Conservation (phyloP, 192 early-diverging fungal species). For the Mortierella hygrophila region DNA sequence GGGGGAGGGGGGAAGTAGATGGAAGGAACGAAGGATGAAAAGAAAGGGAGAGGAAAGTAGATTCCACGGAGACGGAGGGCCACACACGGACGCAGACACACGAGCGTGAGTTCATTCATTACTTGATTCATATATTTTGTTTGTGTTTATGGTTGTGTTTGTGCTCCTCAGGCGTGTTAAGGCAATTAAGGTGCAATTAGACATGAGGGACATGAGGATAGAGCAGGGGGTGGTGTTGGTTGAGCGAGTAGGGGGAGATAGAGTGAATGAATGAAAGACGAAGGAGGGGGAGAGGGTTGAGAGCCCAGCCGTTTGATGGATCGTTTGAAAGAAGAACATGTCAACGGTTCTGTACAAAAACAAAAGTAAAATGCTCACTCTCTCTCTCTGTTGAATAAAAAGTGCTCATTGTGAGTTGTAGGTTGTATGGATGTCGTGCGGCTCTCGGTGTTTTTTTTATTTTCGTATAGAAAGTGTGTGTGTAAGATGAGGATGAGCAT, state of each 20-base stretch:
- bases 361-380: background rate
- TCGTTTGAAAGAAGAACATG: background rate
- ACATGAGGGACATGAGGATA: background rate
- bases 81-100: background rate
- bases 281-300: background rate
- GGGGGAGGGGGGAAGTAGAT: too few relatives aligned
- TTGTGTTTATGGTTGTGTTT: background rate
- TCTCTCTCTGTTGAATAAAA: background rate
- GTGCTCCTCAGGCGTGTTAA: background rate
- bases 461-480: background rate
- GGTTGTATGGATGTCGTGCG: background rate
- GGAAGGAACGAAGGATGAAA: background rate
- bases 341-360: background rate
- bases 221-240: background rate
- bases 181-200: background rate
- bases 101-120: too few relatives aligned
- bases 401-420: background rate
- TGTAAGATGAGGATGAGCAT: too few relatives aligned
- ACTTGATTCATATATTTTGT: too few relatives aligned
- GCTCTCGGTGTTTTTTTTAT: conserved; percentile 10
- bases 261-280: background rate
- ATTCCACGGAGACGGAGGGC: background rate
- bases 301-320: too few relatives aligned
- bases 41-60: background rate
- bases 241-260: too few relatives aligned